These are phyloP conservation scores for Cucurbita moschata DNA, from an alignment of 306 rosid species.

Conservation along the genomic window DNA sequence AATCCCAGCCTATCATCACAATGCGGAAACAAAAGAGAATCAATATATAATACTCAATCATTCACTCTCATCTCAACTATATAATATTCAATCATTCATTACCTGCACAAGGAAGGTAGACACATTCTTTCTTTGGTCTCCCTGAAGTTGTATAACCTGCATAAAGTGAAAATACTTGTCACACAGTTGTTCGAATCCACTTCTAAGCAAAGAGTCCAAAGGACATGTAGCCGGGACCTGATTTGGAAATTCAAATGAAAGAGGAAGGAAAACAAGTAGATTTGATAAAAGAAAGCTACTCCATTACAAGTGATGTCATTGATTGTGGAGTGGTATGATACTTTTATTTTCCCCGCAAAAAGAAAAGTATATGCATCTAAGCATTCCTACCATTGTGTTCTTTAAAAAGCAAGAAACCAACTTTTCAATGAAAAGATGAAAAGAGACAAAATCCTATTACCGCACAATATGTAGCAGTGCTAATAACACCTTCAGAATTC, in stretches of 20 bases:
- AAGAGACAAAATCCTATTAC: neutral
- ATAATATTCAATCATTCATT: neutral
- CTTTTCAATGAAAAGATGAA: no score
- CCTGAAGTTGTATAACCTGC: slow-evolving; percentile 41
- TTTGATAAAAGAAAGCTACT: no score
- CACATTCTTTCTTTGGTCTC: slow-evolving; percentile 39
- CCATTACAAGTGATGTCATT: neutral
- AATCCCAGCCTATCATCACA: slow-evolving; percentile 22
- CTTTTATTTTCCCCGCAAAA: neutral
- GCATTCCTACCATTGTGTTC: no score
- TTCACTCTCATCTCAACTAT: neutral
- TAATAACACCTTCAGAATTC: neutral
- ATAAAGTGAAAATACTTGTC: neutral
- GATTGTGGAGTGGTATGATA: neutral
- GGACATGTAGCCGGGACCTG: no score
- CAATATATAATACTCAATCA: neutral
- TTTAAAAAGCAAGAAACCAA: no score
- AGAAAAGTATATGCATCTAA: neutral
- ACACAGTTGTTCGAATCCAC: no score
- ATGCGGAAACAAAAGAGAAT: neutral
- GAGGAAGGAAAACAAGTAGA: no score
- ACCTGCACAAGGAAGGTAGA: slow-evolving; percentile 39
- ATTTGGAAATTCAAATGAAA: no score
- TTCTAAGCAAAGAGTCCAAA: no score
- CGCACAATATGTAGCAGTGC: neutral